These are phyloP conservation scores for Xylariomycetidae sp. DNA, from an alignment of 2,329 filamentous ascomycete genomes.

Conservation along the genomic window DNA sequence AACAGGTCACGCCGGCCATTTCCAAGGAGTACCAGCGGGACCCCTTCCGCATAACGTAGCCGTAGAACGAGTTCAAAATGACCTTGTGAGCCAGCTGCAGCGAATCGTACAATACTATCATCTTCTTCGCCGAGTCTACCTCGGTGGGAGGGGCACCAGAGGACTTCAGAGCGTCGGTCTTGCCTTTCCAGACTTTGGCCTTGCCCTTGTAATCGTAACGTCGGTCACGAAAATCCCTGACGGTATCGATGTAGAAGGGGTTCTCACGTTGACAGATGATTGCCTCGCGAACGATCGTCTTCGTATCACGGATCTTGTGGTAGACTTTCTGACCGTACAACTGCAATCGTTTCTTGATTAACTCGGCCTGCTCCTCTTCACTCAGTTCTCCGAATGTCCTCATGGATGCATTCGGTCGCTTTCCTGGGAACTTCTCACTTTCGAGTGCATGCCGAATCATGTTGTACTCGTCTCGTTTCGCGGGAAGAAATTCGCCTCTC, in stretches of 20 bases:
- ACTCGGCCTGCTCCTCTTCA: slow-evolving; percentile 72
- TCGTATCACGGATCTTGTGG: slow-evolving; percentile 96
- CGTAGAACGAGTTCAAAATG: slow-evolving; percentile 98
- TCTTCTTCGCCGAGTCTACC: slow-evolving; percentile 94
- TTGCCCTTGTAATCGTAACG: slow-evolving; percentile 98
- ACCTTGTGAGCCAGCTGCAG: slow-evolving; percentile 97
- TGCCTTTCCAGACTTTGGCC: slow-evolving; percentile 97
- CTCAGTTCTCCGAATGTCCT: slow-evolving; percentile 78
- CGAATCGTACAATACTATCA: slow-evolving; percentile 95
- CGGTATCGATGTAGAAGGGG: slow-evolving; percentile 96
- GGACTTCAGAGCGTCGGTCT: slow-evolving; percentile 80
- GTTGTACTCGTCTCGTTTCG: slow-evolving; percentile 97
- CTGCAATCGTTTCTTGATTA: slow-evolving; percentile 83
- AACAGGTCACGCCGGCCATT: slow-evolving; percentile 96
- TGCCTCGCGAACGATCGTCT: slow-evolving; percentile 86
- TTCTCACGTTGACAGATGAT: slow-evolving; percentile 99
- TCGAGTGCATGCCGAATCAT: slow-evolving; percentile 93
- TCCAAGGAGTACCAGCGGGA: slow-evolving; percentile 99
- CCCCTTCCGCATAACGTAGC: slow-evolving; percentile 98
- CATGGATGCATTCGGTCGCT: slow-evolving; percentile 62
- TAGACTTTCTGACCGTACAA: slow-evolving; percentile 98
- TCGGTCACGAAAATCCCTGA: slow-evolving; percentile 92
- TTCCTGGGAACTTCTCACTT: slow-evolving; percentile 87
- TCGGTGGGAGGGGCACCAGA: slow-evolving; percentile 72
- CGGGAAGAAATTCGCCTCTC: slow-evolving; percentile 94